phyloP scores from a whole-genome alignment of 2,329 filamentous ascomycete species.

The Fusarium sp. region DNA sequence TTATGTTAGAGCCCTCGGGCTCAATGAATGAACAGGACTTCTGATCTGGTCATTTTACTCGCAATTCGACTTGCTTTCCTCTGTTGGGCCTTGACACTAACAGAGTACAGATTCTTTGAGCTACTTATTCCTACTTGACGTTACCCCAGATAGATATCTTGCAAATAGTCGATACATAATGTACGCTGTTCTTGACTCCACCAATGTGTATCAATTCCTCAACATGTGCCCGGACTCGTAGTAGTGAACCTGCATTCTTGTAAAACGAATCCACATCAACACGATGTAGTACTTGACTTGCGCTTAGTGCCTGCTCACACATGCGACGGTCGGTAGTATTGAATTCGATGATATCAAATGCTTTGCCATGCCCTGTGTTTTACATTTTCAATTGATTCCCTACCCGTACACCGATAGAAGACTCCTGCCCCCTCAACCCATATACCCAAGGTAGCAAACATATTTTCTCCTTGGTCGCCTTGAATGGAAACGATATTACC shows the following conservation, averaged over 20 bases:
- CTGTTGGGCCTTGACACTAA: slow-evolving; percentile 30
- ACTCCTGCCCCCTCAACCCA: slow-evolving; percentile 28
- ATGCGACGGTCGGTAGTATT: neutral
- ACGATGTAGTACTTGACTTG: neutral
- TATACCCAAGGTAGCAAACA: slow-evolving; percentile 29
- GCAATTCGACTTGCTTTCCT: slow-evolving; percentile 6
- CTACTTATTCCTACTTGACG: neutral
- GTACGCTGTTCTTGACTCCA: neutral
- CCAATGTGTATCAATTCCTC: neutral
- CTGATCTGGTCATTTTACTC: slow-evolving; percentile 62
- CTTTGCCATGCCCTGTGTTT: slow-evolving; percentile 41
- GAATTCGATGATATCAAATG: slow-evolving; percentile 23
- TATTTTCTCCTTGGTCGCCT: neutral
- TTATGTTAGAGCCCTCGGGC: slow-evolving; percentile 81
- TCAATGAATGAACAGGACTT: slow-evolving; percentile 89
- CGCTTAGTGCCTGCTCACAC: neutral
- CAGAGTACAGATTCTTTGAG: slow-evolving; percentile 7
- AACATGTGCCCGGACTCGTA: neutral
- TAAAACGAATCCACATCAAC: neutral
- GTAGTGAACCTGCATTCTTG: neutral
- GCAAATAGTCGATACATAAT: neutral
- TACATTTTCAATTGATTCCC: slow-evolving; percentile 43
- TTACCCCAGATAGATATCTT: neutral
- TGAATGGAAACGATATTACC: slow-evolving; percentile 18
- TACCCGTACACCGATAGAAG: slow-evolving; percentile 36